phyloP scores from a whole-genome alignment of 305 asterid species.

The Petunia hybrid region DNA sequence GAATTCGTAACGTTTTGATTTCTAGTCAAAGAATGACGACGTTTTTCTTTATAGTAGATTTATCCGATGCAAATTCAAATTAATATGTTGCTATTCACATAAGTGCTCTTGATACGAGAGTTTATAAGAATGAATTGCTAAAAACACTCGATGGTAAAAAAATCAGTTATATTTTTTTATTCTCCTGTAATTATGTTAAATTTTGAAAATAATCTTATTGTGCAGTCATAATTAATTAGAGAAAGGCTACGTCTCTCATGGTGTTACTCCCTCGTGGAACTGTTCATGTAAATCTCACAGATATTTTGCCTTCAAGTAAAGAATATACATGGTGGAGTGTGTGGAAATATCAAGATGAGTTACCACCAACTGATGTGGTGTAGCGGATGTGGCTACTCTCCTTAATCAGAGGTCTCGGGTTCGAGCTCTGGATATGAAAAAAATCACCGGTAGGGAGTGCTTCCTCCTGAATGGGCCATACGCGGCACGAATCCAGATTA shows the following conservation, averaged over 20 bases:
- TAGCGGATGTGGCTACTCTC: too few species aligned
- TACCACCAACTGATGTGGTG: not conserved
- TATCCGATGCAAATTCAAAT: not conserved
- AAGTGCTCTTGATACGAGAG: not conserved
- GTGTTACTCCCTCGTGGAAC: not conserved
- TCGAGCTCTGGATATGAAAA: too few species aligned
- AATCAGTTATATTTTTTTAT: not conserved
- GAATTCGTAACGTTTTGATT: too few species aligned
- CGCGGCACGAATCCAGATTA: too few species aligned
- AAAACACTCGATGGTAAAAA: not conserved
- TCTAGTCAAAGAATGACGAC: too few species aligned
- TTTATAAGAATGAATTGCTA: too few species aligned
- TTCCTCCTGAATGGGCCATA: too few species aligned
- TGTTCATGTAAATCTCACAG: not conserved
- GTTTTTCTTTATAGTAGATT: too few species aligned
- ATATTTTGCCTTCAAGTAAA: not conserved
- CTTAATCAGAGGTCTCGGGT: too few species aligned
- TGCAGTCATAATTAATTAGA: not conserved
- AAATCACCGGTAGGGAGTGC: too few species aligned
- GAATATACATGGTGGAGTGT: slow-evolving; percentile 8
- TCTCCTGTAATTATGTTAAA: not conserved
- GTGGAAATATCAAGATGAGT: slow-evolving; percentile 21
- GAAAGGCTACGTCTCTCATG: not conserved
- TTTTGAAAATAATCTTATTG: not conserved
- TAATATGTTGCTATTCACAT: not conserved